Percentiles rank a stretch among this genome's conserved stretches.
These are phyloP conservation scores for Pneumocystis wakefieldiae DNA, from an alignment of 1,139 yeast genomes.

Conservation along the genomic window DNA sequence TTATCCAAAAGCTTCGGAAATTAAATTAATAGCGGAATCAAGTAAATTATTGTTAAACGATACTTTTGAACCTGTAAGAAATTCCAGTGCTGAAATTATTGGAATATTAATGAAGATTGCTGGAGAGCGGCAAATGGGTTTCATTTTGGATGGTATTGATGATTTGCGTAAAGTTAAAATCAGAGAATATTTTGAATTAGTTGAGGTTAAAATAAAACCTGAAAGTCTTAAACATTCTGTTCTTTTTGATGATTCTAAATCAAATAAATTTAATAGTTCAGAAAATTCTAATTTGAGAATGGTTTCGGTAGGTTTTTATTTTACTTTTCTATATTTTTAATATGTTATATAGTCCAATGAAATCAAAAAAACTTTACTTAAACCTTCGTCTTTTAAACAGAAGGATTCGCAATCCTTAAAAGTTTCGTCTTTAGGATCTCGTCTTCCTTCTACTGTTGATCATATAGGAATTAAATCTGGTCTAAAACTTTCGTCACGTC, in stretches of 20 bases:
- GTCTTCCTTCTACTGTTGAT: background rate
- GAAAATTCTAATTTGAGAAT: constrained; percentile 14
- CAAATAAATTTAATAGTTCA: constrained; percentile 4
- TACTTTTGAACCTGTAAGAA: constrained; percentile 73
- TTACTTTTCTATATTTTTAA: background rate
- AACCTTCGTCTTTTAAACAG: background rate
- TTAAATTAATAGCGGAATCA: constrained; percentile 41
- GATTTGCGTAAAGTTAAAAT: constrained; percentile 55
- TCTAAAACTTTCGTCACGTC: background rate
- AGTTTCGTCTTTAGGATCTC: background rate
- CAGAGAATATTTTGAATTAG: constrained; percentile 40
- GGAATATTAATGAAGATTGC: constrained; percentile 73
- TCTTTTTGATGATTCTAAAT: background rate
- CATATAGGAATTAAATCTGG: background rate
- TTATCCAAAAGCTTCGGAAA: constrained; percentile 40
- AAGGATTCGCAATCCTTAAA: background rate
- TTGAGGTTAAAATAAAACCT: constrained; percentile 36
- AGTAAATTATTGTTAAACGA: constrained; percentile 56
- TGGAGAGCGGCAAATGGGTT: constrained; percentile 55
- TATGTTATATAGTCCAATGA: background rate
- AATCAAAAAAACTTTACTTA: background rate
- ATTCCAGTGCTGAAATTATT: constrained; percentile 60
- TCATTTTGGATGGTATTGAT: constrained; percentile 53
- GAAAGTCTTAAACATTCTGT: constrained; percentile 18
- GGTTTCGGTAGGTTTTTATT: background rate